Conservation (phyloP, 495 filamentous ascomycete species). For the Daldinia concentrica region DNA sequence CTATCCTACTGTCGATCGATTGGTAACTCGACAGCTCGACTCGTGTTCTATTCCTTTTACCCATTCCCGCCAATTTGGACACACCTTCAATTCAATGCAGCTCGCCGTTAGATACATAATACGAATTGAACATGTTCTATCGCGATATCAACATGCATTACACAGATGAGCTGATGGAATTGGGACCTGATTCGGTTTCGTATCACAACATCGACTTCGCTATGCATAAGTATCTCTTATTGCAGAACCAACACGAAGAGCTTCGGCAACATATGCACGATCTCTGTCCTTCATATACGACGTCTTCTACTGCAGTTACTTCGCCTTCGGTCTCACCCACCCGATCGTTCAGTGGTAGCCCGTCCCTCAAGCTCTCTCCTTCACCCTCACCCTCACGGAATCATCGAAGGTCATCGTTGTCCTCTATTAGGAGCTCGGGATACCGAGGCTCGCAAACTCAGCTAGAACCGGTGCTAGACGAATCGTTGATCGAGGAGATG, state of each 20-base stretch:
- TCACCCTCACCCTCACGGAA: conserved; percentile 33
- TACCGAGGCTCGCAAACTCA: conserved; percentile 35
- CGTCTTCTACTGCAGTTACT: conserved; percentile 40
- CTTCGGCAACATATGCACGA: conserved; percentile 60
- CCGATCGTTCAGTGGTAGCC: conserved; percentile 37
- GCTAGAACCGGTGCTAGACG: conserved; percentile 52
- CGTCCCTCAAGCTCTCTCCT: conserved; percentile 36
- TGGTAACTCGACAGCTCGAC: conserved; percentile 4
- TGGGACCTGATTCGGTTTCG: conserved; percentile 5
- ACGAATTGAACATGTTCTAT: conserved; percentile 17
- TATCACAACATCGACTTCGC: conserved; percentile 57
- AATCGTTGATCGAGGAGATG: conserved; percentile 52
- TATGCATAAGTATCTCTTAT: conserved; percentile 64
- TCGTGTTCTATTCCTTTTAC: background rate
- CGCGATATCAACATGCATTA: conserved; percentile 34
- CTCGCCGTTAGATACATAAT: conserved; percentile 34
- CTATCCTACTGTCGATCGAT: conserved; percentile 25
- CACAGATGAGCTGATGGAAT: conserved; percentile 29
- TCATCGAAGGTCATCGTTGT: conserved; percentile 46
- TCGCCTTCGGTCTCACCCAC: conserved; percentile 53
- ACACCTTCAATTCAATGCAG: conserved; percentile 34
- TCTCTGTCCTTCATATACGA: conserved; percentile 51
- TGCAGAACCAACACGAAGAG: conserved; percentile 65
- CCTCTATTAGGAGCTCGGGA: conserved; percentile 28
- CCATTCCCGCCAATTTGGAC: background rate